A percentile compares a stretch with the other conserved stretches of the same genome.
Evolutionary conservation across 257 asterid genomes (phyloP).

Genomic region (Orobanche coerulescens): DNA sequence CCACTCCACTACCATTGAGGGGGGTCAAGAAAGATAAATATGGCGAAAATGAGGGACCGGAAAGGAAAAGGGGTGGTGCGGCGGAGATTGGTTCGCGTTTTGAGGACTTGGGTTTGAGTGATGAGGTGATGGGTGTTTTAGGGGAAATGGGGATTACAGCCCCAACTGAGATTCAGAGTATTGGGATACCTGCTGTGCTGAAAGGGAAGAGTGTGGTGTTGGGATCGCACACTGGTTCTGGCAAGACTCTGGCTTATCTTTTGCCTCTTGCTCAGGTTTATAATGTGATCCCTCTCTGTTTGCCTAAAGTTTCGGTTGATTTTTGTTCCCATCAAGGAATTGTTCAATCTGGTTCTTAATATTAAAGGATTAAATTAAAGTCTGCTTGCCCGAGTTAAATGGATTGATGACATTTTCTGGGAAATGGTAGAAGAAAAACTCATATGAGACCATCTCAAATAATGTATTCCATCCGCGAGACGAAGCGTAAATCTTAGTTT

Average conservation of each 20-base stretch:
- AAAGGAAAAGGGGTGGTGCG: conserved; percentile 36
- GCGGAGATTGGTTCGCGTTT: conserved; percentile 52
- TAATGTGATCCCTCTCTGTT: background rate
- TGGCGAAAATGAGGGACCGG: conserved; percentile 36
- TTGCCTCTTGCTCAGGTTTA: conserved; percentile 90
- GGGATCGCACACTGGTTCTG: conserved; percentile 98
- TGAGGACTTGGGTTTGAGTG: conserved; percentile 77
- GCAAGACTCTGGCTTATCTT: conserved; percentile 93
- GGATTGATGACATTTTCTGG: background rate
- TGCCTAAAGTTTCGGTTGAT: background rate
- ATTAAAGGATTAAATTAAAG: background rate
- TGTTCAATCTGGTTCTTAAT: background rate
- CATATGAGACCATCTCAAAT: too few species aligned
- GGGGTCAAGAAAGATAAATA: conserved; percentile 17
- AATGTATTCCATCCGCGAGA: too few species aligned
- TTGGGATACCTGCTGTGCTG: conserved; percentile 82
- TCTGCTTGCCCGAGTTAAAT: background rate
- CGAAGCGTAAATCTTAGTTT: too few species aligned
- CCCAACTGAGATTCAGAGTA: conserved; percentile 90
- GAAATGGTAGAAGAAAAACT: too few species aligned
- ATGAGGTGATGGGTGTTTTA: conserved; percentile 68
- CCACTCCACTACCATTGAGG: conserved; percentile 13
- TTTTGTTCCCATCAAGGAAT: background rate
- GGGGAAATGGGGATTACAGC: conserved; percentile 72
- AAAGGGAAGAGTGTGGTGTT: conserved; percentile 68